Conservation (phyloP, 192 early-diverging fungal genomes). For the Umbelopsis sp. region DNA sequence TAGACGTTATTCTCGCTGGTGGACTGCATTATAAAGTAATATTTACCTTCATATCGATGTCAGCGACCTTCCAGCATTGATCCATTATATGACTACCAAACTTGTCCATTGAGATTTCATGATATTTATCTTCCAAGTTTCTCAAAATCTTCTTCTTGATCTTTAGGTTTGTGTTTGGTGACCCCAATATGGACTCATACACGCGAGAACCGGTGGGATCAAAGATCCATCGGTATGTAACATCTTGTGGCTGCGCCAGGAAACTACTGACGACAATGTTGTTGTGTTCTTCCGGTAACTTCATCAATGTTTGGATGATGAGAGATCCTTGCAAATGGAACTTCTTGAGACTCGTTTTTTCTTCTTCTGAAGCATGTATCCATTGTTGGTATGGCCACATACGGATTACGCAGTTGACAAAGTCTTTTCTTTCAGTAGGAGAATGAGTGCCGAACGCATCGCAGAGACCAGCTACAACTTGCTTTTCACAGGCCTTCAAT, state of each 20-base stretch:
- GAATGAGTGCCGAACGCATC: constrained; percentile 59
- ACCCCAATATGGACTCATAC: constrained; percentile 66
- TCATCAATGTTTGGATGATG: constrained; percentile 64
- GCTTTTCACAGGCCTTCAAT: constrained; percentile 59
- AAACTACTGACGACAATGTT: constrained; percentile 64
- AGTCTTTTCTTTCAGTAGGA: constrained; percentile 46
- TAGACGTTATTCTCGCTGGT: not conserved
- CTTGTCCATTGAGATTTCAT: constrained; percentile 65
- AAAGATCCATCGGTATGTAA: constrained; percentile 58
- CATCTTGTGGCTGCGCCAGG: constrained; percentile 53
- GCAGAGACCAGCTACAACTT: constrained; percentile 56
- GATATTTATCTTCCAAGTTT: constrained; percentile 58
- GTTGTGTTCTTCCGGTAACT: constrained; percentile 62
- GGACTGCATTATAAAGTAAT: not conserved
- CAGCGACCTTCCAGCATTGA: constrained; percentile 72
- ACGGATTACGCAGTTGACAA: constrained; percentile 62
- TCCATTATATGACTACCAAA: constrained; percentile 84
- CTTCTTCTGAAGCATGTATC: constrained; percentile 30
- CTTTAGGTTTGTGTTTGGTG: constrained; percentile 56
- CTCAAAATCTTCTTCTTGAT: constrained; percentile 70
- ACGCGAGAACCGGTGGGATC: constrained; percentile 76
- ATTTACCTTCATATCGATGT: constrained; percentile 67
- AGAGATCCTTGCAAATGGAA: constrained; percentile 71
- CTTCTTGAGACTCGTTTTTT: constrained; percentile 48
- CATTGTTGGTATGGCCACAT: constrained; percentile 58